Conservation (phyloP, 345 rosid genomes). For the Eucalyptus melliodora region DNA sequence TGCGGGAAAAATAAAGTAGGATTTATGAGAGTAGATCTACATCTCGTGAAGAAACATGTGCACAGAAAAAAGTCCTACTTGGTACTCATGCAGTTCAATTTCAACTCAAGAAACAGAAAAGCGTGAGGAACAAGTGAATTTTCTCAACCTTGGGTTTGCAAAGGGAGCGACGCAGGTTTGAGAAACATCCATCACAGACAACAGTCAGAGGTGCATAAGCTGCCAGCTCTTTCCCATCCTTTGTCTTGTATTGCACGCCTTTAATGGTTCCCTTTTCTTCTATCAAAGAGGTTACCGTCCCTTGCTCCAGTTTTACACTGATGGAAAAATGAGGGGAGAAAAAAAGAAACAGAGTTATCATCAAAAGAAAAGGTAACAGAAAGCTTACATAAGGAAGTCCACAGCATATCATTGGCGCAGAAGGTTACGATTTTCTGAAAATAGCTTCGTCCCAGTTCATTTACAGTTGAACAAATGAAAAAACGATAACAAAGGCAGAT, state of each 20-base stretch:
- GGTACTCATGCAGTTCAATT: neutral
- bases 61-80: neutral
- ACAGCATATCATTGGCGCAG: neutral
- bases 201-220: slow-evolving; percentile 62
- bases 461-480: neutral
- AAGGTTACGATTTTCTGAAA: neutral
- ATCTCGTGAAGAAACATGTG: neutral
- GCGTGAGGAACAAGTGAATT: neutral
- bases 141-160: slow-evolving; percentile 54
- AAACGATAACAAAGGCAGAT: neutral
- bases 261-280: slow-evolving; percentile 58
- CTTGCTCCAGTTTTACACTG: slow-evolving; percentile 69
- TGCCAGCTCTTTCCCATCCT: slow-evolving; percentile 32
- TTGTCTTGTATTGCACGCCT: slow-evolving; percentile 69
- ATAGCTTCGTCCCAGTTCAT: neutral
- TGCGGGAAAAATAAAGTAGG: neutral
- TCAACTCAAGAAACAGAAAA: neutral
- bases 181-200: slow-evolving; percentile 78
- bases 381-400: neutral
- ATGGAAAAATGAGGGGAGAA: neutral
- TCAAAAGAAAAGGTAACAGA: neutral
- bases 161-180: slow-evolving; percentile 68
- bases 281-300: slow-evolving; percentile 55
- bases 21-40: neutral
- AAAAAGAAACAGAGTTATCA: neutral